phyloP scores from a whole-genome alignment of 768 basidiomycete species.

The Boletus vinaceobasis region DNA sequence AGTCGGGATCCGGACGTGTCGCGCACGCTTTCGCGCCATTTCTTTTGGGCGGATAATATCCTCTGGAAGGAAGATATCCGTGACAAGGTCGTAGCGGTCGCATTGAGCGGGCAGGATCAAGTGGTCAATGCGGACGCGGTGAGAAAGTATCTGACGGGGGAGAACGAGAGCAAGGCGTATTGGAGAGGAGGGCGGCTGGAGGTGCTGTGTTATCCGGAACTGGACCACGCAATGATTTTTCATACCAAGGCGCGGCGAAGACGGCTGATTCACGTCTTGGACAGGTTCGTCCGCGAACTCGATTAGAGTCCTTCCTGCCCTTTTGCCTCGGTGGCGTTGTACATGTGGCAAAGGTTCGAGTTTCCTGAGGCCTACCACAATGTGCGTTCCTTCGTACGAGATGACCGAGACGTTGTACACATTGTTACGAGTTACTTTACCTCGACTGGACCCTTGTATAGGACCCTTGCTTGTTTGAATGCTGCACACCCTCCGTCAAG shows the following conservation, averaged over 20 bases:
- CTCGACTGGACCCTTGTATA: not conserved
- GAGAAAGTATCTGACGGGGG: slow-evolving; percentile 38
- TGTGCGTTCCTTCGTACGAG: not conserved
- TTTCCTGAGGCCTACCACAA: not conserved
- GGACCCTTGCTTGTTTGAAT: not conserved
- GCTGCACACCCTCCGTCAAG: not conserved
- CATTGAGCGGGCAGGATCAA: slow-evolving; percentile 40
- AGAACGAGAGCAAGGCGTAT: slow-evolving; percentile 11
- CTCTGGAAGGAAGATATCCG: slow-evolving; percentile 57
- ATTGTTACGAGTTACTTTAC: not conserved
- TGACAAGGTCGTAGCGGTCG: slow-evolving; percentile 31
- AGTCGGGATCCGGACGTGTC: slow-evolving; percentile 62
- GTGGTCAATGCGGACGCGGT: slow-evolving; percentile 40
- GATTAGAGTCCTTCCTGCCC: not conserved
- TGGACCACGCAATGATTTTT: slow-evolving; percentile 44
- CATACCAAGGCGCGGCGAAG: slow-evolving; percentile 26
- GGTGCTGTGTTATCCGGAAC: slow-evolving; percentile 36
- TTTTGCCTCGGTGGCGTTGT: not conserved
- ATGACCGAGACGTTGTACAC: not conserved
- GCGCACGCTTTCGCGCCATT: slow-evolving; percentile 53
- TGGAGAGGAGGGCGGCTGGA: slow-evolving; percentile 35
- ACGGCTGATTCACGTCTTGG: slow-evolving; percentile 31
- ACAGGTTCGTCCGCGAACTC: slow-evolving; percentile 25
- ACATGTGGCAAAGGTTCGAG: not conserved
- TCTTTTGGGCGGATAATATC: slow-evolving; percentile 65